Evolutionary conservation across 352 stramenopile genomes (phyloP).

Genomic region (Phytophthora nicotianae): DNA sequence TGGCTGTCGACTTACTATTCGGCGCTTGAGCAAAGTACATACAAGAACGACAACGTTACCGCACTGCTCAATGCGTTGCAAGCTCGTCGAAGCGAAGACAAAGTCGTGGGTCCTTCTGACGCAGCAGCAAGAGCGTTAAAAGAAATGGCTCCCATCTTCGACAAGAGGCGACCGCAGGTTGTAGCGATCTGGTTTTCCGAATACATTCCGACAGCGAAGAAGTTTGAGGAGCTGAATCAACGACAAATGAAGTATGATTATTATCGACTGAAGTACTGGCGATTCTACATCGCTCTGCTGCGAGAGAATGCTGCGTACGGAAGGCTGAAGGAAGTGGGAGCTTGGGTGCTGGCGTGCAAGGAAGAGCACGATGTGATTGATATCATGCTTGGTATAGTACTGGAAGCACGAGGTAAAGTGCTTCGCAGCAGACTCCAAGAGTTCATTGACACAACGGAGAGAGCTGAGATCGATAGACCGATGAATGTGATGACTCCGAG

Average conservation of each 20-base stretch:
- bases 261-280: conserved; percentile 80
- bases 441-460: conserved; percentile 11
- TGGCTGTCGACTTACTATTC: conserved; percentile 46
- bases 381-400: conserved; percentile 64
- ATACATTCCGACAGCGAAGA: conserved; percentile 69
- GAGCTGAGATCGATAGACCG: not conserved
- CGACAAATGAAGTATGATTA: conserved; percentile 82
- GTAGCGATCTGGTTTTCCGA: conserved; percentile 80
- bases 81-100: conserved; percentile 22
- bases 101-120: conserved; percentile 28
- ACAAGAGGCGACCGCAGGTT: conserved; percentile 66
- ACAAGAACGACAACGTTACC: conserved; percentile 13
- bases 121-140: conserved; percentile 52
- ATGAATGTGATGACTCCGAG: conserved; percentile 5
- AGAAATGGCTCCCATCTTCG: conserved; percentile 63
- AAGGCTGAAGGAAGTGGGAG: conserved; percentile 67
- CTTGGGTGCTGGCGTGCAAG: conserved; percentile 79
- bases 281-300: conserved; percentile 65
- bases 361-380: conserved; percentile 85
- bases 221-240: conserved; percentile 84
- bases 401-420: conserved; percentile 54
- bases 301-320: conserved; percentile 58
- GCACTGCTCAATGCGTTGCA: conserved; percentile 33
- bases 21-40: conserved; percentile 14
- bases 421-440: conserved; percentile 37